phyloP scores from a whole-genome alignment of 495 filamentous ascomycete species.

The Annulohypoxylon moriforme region DNA sequence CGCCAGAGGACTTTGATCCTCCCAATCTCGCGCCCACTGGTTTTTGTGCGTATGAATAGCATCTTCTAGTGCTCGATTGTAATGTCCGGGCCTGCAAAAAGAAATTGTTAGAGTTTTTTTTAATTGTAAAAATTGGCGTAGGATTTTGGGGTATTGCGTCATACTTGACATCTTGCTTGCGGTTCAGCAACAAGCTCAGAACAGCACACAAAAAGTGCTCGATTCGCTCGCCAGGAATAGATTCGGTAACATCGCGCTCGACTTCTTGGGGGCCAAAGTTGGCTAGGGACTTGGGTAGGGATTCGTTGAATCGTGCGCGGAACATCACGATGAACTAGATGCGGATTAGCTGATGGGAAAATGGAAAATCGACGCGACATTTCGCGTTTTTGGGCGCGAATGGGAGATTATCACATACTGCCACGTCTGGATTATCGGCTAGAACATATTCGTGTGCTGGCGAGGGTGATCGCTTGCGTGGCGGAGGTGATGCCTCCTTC shows the following conservation, averaged over 20 bases:
- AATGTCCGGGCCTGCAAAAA: constrained; percentile 76
- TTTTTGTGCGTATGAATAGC: constrained; percentile 84
- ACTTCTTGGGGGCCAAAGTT: constrained; percentile 96
- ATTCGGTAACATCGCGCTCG: constrained; percentile 83
- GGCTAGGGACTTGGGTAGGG: constrained; percentile 83
- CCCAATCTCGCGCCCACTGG: constrained; percentile 92
- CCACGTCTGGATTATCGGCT: constrained; percentile 87
- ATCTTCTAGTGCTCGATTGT: constrained; percentile 92
- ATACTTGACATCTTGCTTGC: constrained; percentile 98
- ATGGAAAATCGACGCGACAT: constrained; percentile 49
- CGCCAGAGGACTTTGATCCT: constrained; percentile 83
- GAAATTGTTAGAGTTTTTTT: not conserved
- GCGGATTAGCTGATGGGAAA: constrained; percentile 44
- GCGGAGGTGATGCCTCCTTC: constrained; percentile 69
- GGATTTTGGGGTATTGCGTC: constrained; percentile 57
- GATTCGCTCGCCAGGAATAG: constrained; percentile 81
- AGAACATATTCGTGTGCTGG: constrained; percentile 90
- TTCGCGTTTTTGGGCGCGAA: constrained; percentile 52
- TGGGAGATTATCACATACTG: constrained; percentile 70
- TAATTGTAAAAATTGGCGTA: constrained; percentile 7
- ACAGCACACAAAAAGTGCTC: constrained; percentile 91
- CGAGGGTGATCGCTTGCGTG: constrained; percentile 80
- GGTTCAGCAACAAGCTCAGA: constrained; percentile 86
- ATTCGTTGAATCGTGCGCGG: constrained; percentile 89
- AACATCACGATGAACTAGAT: constrained; percentile 96